phyloP scores from a whole-genome alignment of 2,329 filamentous ascomycete species.

The Phaeosphaeriaceae sp. region DNA sequence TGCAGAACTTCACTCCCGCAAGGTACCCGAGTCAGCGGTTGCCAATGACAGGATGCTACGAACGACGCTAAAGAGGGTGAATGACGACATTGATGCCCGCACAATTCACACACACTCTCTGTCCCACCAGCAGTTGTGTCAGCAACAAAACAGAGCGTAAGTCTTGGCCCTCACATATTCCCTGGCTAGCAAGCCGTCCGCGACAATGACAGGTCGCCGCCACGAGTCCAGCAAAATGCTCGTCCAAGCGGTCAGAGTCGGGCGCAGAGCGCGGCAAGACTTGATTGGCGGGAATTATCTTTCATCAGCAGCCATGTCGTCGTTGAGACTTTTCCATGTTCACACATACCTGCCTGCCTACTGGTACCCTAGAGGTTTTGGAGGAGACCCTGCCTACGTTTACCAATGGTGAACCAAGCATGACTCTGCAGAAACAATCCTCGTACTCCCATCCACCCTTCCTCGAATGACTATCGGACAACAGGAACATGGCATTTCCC shows the following conservation, averaged over 20 bases:
- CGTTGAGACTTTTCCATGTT: too few relatives aligned
- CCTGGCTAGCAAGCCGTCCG: slow-evolving; percentile 18
- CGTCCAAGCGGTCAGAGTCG: background rate
- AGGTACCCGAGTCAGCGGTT: slow-evolving; percentile 20
- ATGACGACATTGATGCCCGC: slow-evolving; percentile 23
- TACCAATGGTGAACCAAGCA: too few relatives aligned
- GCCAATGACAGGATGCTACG: slow-evolving; percentile 18
- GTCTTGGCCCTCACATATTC: slow-evolving; percentile 37
- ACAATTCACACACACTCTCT: slow-evolving; percentile 15
- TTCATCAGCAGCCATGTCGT: background rate
- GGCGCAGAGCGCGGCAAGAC: slow-evolving; percentile 1
- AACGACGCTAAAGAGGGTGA: background rate
- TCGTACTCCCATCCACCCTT: too few relatives aligned
- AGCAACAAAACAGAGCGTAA: slow-evolving; percentile 15
- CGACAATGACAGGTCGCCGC: slow-evolving; percentile 20
- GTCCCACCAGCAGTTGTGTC: slow-evolving; percentile 19
- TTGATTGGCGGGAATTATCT: slow-evolving; percentile 22
- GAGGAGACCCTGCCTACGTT: background rate
- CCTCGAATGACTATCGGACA: too few relatives aligned
- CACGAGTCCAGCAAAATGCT: slow-evolving; percentile 6
- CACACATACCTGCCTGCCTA: slow-evolving; percentile 8
- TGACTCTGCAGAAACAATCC: too few relatives aligned
- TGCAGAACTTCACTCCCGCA: slow-evolving; percentile 19
- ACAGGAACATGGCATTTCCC: slow-evolving; percentile 27
- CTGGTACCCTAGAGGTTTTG: too few relatives aligned